Percentiles rank a stretch among this genome's conserved stretches.
Evolutionary conservation across 2,329 filamentous ascomycete species (phyloP).

Genomic region (Erysiphe pisi): DNA sequence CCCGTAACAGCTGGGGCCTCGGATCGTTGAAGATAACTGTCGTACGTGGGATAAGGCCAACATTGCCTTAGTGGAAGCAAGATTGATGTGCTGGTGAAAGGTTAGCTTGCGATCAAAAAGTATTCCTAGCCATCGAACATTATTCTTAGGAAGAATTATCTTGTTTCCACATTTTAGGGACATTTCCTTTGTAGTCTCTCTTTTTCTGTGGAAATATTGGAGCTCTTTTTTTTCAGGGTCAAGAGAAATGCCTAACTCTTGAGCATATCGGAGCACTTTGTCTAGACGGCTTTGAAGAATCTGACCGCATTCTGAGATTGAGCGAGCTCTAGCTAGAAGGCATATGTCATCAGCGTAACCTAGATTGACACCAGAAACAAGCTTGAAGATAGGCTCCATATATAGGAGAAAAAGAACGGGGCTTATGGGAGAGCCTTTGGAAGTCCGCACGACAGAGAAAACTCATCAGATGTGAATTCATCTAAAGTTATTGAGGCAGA

Average conservation of each 20-base stretch:
- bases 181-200: background rate
- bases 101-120: too few relatives aligned
- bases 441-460: background rate
- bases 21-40: too few relatives aligned
- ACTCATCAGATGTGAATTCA: slow-evolving; percentile 9
- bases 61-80: too few relatives aligned
- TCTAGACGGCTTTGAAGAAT: slow-evolving; percentile 8
- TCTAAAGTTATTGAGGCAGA: background rate
- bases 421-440: background rate
- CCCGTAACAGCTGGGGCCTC: too few relatives aligned
- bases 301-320: background rate
- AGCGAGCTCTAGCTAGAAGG: background rate
- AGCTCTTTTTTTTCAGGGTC: background rate
- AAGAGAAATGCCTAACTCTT: background rate
- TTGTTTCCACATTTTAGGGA: background rate
- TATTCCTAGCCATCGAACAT: background rate
- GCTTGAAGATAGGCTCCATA: slow-evolving; percentile 6
- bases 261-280: background rate
- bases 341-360: slow-evolving; percentile 18
- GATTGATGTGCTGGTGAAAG: too few relatives aligned
- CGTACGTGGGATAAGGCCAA: too few relatives aligned
- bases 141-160: background rate
- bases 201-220: slow-evolving; percentile 16
- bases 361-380: background rate
- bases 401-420: slow-evolving; percentile 1